phyloP scores from a whole-genome alignment of 148 eudicot species.

The Tetragonia tetragonoides region DNA sequence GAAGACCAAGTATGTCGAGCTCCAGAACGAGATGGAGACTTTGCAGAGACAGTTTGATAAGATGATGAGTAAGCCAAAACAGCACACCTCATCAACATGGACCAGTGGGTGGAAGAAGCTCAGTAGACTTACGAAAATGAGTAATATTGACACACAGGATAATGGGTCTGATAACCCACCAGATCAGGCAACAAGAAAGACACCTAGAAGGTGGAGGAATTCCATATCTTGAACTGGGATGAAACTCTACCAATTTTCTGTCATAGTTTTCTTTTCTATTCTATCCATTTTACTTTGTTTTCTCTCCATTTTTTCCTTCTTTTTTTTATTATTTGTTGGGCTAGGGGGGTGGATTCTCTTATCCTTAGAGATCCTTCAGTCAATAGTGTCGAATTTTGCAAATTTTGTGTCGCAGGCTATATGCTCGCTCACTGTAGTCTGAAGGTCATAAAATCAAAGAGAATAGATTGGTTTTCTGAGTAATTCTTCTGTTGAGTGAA shows the following conservation, averaged over 20 bases:
- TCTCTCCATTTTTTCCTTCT: too few species aligned
- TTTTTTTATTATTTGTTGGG: too few species aligned
- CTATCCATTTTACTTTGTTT: neutral
- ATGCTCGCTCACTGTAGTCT: neutral
- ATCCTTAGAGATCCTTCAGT: neutral
- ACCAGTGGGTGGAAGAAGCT: conserved; percentile 89
- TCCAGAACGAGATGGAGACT: conserved; percentile 75
- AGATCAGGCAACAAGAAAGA: conserved; percentile 41
- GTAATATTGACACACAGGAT: conserved; percentile 40
- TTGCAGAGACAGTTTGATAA: conserved; percentile 83
- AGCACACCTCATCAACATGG: conserved; percentile 57
- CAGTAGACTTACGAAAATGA: conserved; percentile 72
- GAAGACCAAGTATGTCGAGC: conserved; percentile 73
- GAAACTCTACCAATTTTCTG: neutral
- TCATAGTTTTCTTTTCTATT: neutral
- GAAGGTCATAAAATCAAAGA: neutral
- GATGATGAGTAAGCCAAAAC: conserved; percentile 66
- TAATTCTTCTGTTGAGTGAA: too few species aligned
- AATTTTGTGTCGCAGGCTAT: neutral
- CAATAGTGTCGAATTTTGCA: neutral
- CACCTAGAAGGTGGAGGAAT: conserved; percentile 93
- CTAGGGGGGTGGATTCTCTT: too few species aligned
- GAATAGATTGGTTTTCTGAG: too few species aligned
- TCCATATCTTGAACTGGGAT: conserved; percentile 66
- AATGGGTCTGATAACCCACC: conserved; percentile 41